phyloP scores from a whole-genome alignment of 352 stramenopile genomes.

The Nothophytophthora sp. region DNA sequence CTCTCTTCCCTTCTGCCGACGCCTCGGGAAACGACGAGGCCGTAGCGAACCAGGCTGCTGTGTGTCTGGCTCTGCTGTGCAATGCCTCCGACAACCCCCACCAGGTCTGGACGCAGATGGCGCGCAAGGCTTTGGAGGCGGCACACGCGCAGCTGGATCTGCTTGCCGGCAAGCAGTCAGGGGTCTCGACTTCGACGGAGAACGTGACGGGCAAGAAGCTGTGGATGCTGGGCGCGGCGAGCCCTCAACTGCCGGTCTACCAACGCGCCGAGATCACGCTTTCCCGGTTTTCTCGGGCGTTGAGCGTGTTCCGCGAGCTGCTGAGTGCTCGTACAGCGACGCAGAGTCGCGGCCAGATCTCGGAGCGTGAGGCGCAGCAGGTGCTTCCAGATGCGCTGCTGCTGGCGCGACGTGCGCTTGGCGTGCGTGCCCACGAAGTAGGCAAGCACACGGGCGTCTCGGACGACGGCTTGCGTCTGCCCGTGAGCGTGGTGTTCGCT shows the following conservation, averaged over 20 bases:
- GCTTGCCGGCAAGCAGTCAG: slow-evolving; percentile 54
- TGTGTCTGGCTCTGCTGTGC: slow-evolving; percentile 52
- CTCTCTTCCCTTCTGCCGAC: slow-evolving; percentile 25
- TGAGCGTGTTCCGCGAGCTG: slow-evolving; percentile 41
- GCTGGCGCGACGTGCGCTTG: slow-evolving; percentile 61
- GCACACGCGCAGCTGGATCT: slow-evolving; percentile 69
- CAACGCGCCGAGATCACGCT: slow-evolving; percentile 51
- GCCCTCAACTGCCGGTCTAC: slow-evolving; percentile 50
- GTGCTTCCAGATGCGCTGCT: slow-evolving; percentile 55
- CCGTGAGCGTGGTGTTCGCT: slow-evolving; percentile 72
- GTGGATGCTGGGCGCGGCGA: slow-evolving; percentile 50
- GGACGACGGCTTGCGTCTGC: slow-evolving; percentile 73
- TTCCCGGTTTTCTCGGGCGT: slow-evolving; percentile 37
- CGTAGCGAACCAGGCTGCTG: slow-evolving; percentile 17
- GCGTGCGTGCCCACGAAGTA: slow-evolving; percentile 65
- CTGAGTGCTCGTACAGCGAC: slow-evolving; percentile 39
- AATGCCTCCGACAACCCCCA: slow-evolving; percentile 69
- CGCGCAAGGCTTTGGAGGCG: slow-evolving; percentile 58
- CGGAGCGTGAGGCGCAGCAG: slow-evolving; percentile 77
- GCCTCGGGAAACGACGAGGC: slow-evolving; percentile 16
- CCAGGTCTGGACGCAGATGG: slow-evolving; percentile 65
- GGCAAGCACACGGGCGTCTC: slow-evolving; percentile 84
- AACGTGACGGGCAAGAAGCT: slow-evolving; percentile 50
- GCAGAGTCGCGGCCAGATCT: slow-evolving; percentile 35
- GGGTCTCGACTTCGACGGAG: slow-evolving; percentile 9